A percentile compares a stretch with the other conserved stretches of the same genome.
Conservation (phyloP, 345 rosid species). For the Punica granatum region DNA sequence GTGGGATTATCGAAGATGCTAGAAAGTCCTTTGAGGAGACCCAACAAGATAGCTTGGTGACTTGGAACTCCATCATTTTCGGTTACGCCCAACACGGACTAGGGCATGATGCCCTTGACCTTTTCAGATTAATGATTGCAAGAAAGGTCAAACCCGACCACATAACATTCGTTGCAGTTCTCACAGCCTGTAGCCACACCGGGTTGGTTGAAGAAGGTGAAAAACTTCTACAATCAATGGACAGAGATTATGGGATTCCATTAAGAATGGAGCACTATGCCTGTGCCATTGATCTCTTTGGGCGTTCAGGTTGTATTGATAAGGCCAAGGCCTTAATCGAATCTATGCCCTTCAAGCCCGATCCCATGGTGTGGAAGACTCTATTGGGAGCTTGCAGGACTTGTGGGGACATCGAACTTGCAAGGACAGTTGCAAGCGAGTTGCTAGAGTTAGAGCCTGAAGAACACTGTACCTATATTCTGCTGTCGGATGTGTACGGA, state of each 20-base stretch:
- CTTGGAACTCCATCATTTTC: slow-evolving; percentile 68
- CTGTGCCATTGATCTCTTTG: slow-evolving; percentile 67
- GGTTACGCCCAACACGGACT: slow-evolving; percentile 76
- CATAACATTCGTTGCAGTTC: slow-evolving; percentile 57
- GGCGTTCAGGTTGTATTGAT: slow-evolving; percentile 48
- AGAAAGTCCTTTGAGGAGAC: slow-evolving; percentile 47
- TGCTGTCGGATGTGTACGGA: slow-evolving; percentile 58
- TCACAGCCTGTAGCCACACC: slow-evolving; percentile 74
- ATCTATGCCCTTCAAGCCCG: slow-evolving; percentile 59
- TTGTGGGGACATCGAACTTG: slow-evolving; percentile 60
- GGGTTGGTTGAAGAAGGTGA: slow-evolving; percentile 58
- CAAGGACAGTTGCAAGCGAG: slow-evolving; percentile 46
- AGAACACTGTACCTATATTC: slow-evolving; percentile 65
- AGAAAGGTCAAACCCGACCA: slow-evolving; percentile 55
- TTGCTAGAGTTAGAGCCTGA: slow-evolving; percentile 57
- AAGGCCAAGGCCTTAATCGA: slow-evolving; percentile 50
- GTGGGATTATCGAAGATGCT: slow-evolving; percentile 60
- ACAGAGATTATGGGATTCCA: slow-evolving; percentile 40
- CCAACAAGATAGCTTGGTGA: slow-evolving; percentile 37
- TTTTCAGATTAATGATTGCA: slow-evolving; percentile 50
- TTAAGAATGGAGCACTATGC: slow-evolving; percentile 77
- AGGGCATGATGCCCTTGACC: slow-evolving; percentile 45
- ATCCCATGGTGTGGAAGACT: slow-evolving; percentile 68
- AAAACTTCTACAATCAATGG: slow-evolving; percentile 47
- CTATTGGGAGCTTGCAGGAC: slow-evolving; percentile 65